Conservation (phyloP, 202 grass and related monocot species). For the Setaria italica region DNA sequence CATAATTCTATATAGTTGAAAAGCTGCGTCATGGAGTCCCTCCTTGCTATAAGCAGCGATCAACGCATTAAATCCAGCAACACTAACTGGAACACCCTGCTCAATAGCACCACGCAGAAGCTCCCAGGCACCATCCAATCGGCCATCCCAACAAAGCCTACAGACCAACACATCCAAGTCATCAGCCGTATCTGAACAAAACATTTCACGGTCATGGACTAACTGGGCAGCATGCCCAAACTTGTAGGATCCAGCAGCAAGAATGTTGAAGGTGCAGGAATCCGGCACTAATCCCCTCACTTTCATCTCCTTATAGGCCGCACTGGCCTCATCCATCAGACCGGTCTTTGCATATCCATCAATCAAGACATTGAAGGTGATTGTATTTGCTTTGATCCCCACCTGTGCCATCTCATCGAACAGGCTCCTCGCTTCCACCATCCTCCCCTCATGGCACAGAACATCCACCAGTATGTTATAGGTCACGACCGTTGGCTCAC, state of each 20-base stretch:
- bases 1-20: conserved; percentile 71
- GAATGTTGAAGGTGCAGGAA: conserved; percentile 88
- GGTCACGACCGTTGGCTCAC: conserved; percentile 56
- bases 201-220: conserved; percentile 50
- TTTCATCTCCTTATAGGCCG: conserved; percentile 71
- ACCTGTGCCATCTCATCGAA: conserved; percentile 65
- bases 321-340: conserved; percentile 61
- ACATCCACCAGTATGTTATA: conserved; percentile 83
- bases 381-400: conserved; percentile 64
- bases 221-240: conserved; percentile 51
- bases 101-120: conserved; percentile 56
- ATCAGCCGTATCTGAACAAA: conserved; percentile 46
- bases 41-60: conserved; percentile 79
- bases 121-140: conserved; percentile 64
- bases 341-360: conserved; percentile 84
- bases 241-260: conserved; percentile 66
- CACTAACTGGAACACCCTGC: conserved; percentile 52
- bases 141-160: conserved; percentile 75
- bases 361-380: conserved; percentile 87
- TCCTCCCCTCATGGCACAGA: conserved; percentile 64
- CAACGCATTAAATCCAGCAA: conserved; percentile 75
- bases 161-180: conserved; percentile 66
- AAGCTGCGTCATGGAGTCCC: conserved; percentile 69
- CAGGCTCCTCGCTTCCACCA: conserved; percentile 68
- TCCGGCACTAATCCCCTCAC: conserved; percentile 64